A percentile compares a stretch with the other conserved stretches of the same genome.
Evolutionary conservation across 140 eudicot genomes (phyloP).

Genomic region (Bidens hawaiensis): DNA sequence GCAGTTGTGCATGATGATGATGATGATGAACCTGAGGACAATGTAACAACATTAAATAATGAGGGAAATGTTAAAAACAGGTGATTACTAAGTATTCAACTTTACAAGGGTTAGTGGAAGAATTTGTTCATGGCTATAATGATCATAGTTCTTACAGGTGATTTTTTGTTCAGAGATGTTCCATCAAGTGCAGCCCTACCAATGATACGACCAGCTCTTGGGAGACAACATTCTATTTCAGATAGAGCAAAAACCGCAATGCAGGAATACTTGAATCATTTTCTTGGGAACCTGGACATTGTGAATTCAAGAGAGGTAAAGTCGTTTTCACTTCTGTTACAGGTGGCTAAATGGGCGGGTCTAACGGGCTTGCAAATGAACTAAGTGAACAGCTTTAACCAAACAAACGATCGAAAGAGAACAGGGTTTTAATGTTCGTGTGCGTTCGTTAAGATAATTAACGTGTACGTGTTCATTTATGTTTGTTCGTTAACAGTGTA

Average conservation of each 20-base stretch:
- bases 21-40: constrained; percentile 89
- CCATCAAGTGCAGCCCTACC: constrained; percentile 96
- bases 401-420: too few relatives aligned
- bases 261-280: constrained; percentile 96
- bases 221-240: constrained; percentile 88
- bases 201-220: constrained; percentile 90
- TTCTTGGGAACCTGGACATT: constrained; percentile 85
- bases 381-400: too few relatives aligned
- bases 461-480: too few relatives aligned
- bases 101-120: constrained; percentile 20
- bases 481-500: too few relatives aligned
- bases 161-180: constrained; percentile 98
- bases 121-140: constrained; percentile 46
- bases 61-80: constrained; percentile 84
- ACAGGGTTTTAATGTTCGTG: too few relatives aligned
- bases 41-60: constrained; percentile 44
- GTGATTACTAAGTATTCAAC: constrained; percentile 40
- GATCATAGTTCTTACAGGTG: constrained; percentile 82
- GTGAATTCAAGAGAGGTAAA: constrained; percentile 89
- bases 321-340: constrained; percentile 17
- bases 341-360: neutral
- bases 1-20: constrained; percentile 67
- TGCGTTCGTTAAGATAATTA: too few relatives aligned
- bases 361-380: too few relatives aligned
- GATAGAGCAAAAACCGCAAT: constrained; percentile 87